Conservation (phyloP, 2,329 filamentous ascomycete genomes). For the Clarireedia sp. region DNA sequence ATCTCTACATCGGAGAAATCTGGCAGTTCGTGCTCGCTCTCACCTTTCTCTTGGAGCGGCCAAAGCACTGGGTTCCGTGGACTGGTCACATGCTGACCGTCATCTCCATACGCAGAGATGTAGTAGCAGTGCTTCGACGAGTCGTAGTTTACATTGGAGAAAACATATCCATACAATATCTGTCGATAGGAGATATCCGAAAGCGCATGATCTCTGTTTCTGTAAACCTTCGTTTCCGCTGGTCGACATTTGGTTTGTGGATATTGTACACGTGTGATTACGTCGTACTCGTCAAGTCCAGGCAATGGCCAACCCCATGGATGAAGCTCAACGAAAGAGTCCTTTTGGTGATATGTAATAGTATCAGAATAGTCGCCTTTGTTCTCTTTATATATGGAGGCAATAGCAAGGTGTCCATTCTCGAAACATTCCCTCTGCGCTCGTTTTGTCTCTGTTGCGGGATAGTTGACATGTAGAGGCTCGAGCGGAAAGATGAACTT, state of each 20-base stretch:
- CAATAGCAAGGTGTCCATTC: conserved; percentile 15
- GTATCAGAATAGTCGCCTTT: conserved; percentile 16
- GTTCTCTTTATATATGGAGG: conserved; percentile 13
- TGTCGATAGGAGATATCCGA: not conserved
- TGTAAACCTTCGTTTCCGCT: conserved; percentile 5
- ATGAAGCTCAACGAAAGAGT: conserved; percentile 16
- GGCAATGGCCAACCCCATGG: conserved; percentile 3
- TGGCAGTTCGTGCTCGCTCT: conserved; percentile 4
- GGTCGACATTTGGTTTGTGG: conserved; percentile 10
- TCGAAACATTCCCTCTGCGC: conserved; percentile 10
- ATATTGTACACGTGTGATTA: conserved; percentile 2
- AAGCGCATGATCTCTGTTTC: not conserved
- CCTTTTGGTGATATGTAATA: not conserved
- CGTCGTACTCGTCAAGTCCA: not conserved
- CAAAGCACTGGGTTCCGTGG: conserved; percentile 1
- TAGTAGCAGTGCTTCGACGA: not conserved
- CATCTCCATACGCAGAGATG: not conserved
- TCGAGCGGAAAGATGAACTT: not conserved
- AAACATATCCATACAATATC: not conserved
- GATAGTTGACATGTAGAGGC: conserved; percentile 14
- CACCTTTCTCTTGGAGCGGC: not conserved
- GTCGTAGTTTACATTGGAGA: conserved; percentile 1
- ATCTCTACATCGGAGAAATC: conserved; percentile 6
- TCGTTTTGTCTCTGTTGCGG: conserved; percentile 8
- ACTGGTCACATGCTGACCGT: not conserved